Conservation (phyloP, 108 stramenopile species). For the Skeletonema marinoi region DNA sequence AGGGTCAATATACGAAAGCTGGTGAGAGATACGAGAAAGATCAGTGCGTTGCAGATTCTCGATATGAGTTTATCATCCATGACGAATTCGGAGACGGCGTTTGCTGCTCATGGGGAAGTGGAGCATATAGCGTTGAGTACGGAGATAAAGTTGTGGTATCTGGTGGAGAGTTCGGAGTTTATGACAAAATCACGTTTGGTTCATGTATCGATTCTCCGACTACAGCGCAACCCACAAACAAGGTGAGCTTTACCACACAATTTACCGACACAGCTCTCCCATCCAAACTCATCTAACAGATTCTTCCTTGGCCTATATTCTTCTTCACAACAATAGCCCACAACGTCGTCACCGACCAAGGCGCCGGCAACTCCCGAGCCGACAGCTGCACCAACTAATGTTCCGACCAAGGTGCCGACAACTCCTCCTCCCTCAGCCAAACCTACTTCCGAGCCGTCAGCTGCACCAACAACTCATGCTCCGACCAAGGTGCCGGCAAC, state of each 20-base stretch:
- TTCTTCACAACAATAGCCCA: not conserved
- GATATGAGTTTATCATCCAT: not conserved
- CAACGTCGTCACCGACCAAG: too few species aligned
- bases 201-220: not conserved
- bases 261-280: not conserved
- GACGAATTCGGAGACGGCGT: not conserved
- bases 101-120: not conserved
- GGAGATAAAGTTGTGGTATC: not conserved
- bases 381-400: too few species aligned
- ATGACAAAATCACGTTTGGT: not conserved
- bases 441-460: not conserved
- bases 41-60: not conserved
- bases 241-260: not conserved
- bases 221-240: not conserved
- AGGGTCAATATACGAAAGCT: not conserved
- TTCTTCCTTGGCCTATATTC: not conserved
- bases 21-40: not conserved
- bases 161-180: conserved; percentile 1
- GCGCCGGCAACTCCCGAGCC: too few species aligned
- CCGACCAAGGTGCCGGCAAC: not conserved
- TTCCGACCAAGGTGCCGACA: too few species aligned
- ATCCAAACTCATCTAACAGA: not conserved
- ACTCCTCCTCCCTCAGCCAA: not conserved
- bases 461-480: not conserved
- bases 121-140: not conserved